Evolutionary conservation across 2,329 filamentous ascomycete species (phyloP).

Genomic region (Hymenoscyphus infarciens): DNA sequence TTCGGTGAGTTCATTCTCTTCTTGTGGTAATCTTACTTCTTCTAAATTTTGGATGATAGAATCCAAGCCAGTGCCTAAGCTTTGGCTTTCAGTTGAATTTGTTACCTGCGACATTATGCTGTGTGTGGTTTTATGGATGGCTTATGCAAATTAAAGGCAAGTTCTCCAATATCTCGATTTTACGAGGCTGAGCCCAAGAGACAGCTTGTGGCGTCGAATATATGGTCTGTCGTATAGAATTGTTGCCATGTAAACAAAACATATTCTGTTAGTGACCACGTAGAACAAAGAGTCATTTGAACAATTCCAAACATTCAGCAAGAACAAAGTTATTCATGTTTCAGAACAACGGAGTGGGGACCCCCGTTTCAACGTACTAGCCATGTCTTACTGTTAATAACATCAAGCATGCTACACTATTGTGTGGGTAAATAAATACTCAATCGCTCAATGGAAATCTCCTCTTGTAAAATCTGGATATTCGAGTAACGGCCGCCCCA

Average conservation of each 20-base stretch:
- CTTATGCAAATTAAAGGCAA: background rate
- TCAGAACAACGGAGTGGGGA: background rate
- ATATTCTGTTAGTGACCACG: background rate
- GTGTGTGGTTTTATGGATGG: background rate
- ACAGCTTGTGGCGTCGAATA: background rate
- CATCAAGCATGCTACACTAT: background rate
- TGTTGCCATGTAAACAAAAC: background rate
- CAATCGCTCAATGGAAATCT: too few species aligned
- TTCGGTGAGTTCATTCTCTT: background rate
- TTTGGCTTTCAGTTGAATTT: background rate
- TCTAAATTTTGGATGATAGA: background rate
- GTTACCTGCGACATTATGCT: background rate
- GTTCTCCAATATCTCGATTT: background rate
- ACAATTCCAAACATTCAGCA: background rate
- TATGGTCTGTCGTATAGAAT: background rate
- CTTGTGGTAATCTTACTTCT: background rate
- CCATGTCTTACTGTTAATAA: background rate
- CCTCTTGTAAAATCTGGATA: too few species aligned
- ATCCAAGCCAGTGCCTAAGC: background rate
- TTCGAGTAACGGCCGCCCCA: too few species aligned
- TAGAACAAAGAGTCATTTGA: too few species aligned
- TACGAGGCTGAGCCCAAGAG: too few species aligned
- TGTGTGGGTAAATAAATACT: background rate
- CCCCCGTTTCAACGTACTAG: background rate
- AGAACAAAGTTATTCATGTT: background rate